A percentile compares a stretch with the other conserved stretches of the same genome.
phyloP scores from a whole-genome alignment of 140 eudicot genomes.

The Cichorium intybus region DNA sequence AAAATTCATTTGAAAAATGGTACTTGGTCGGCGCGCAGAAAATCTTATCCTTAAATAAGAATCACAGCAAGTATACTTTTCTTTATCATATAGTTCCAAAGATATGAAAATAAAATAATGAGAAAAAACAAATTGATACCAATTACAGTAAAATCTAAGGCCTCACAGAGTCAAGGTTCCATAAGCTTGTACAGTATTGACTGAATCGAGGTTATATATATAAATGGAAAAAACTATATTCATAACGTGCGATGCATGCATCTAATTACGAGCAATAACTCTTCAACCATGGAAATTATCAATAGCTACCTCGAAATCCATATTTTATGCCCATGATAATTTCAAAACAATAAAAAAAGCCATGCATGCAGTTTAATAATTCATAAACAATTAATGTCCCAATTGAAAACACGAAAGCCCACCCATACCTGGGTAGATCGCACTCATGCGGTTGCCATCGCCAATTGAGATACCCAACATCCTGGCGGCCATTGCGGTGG shows the following conservation, averaged over 20 bases:
- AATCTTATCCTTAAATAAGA: not conserved
- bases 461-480: slow-evolving; percentile 58
- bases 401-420: slow-evolving; percentile 6
- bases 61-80: not conserved
- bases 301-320: slow-evolving; percentile 22
- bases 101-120: not conserved
- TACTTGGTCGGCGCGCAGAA: not conserved
- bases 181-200: not conserved
- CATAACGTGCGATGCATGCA: slow-evolving; percentile 9
- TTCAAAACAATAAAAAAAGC: not conserved
- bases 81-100: not conserved
- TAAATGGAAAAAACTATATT: not conserved
- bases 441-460: slow-evolving; percentile 76
- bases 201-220: slow-evolving; percentile 13
- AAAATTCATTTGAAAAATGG: not conserved
- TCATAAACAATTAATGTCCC: not conserved
- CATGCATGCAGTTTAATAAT: slow-evolving; percentile 33
- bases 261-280: slow-evolving; percentile 16
- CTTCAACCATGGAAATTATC: slow-evolving; percentile 23
- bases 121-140: not conserved
- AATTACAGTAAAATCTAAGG: not conserved
- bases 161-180: not conserved
- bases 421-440: slow-evolving; percentile 68
- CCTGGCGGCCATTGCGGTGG: slow-evolving; percentile 53
- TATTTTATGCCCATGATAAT: not conserved